Base-by-base conservation (phyloP, 495 filamentous ascomycete species). In the Aspergillus mulundensis region DNA sequence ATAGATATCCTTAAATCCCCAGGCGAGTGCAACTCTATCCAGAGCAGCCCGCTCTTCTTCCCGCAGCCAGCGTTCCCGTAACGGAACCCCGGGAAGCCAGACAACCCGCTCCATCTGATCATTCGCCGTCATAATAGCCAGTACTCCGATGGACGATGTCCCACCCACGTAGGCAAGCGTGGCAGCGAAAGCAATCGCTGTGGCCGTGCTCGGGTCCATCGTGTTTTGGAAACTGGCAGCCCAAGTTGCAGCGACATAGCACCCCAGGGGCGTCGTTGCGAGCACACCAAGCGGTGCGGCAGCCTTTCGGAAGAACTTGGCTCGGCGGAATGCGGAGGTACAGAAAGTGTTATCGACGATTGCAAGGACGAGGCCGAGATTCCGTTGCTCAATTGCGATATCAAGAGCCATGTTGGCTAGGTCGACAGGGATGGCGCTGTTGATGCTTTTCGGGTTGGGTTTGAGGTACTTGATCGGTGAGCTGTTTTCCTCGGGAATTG, bases 91-190 rank as follows among this genome's bases (percentile, higher is more conserved):
- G 12, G 78, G 74, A 12, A 84, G 77, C 95, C 95, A 98, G 4
- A 86, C 88, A 28, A 97, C 89, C 4, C 94, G 83, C 54, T 90
- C 85, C 88, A 96, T 95, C 67, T 97, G 91, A 68, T 96, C 91
- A 72, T 96, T 97, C 18, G 83, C 75, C 15, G 92, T 96, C 28
- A 87, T 87, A 21, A 93, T 68, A 14, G 91, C 91, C 14, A 97
- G 79, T n/a, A 90, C 63, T 5, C 93, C 94, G 43, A 96, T 80
- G 1, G 84, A 87, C 2, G 81, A 84, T 7, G 88, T 89, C 49
- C 90, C 86, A 1, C 79, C 84, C 14, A 94, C 77, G 66, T 97
- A 98, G 14, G 89, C 86, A 20, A 94, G 60, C 14, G 88, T 87
- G 10, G 90, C 94, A 4, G 77, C 82, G 62, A 96, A 93, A 0